phyloP scores from a whole-genome alignment of 2,329 filamentous ascomycete species.

The Aspergillus sp. region DNA sequence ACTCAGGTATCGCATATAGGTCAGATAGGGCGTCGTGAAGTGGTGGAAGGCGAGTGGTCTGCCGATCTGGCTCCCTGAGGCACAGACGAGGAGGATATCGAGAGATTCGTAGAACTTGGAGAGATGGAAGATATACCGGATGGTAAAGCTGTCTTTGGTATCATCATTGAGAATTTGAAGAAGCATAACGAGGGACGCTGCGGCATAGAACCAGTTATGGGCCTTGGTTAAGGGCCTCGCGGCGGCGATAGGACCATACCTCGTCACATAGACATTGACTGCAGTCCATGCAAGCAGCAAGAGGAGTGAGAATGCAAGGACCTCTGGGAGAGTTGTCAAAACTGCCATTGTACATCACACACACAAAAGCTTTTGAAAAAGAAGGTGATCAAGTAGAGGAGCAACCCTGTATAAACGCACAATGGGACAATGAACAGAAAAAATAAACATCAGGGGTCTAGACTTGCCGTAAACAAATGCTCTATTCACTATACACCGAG shows the following conservation, averaged over 20 bases:
- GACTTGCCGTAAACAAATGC: no score
- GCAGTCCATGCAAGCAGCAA: background rate
- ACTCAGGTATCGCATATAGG: background rate
- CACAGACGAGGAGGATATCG: background rate
- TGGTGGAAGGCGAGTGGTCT: background rate
- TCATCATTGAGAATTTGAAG: background rate
- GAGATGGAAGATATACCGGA: background rate
- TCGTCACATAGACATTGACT: background rate
- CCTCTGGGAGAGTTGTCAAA: background rate
- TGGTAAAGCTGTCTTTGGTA: background rate
- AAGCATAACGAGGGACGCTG: background rate
- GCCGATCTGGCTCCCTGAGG: background rate
- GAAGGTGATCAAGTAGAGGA: no score
- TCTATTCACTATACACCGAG: no score
- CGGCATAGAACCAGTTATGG: background rate
- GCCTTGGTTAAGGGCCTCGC: background rate
- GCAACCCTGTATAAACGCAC: no score
- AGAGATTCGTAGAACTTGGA: constrained; percentile 6
- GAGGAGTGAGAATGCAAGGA: background rate
- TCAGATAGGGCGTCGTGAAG: background rate
- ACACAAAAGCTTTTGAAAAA: no score
- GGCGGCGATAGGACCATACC: background rate
- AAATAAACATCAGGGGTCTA: no score
- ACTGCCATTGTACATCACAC: background rate
- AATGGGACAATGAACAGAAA: no score